phyloP scores from a whole-genome alignment of 768 basidiomycete genomes.

The Lyophyllum atratum region DNA sequence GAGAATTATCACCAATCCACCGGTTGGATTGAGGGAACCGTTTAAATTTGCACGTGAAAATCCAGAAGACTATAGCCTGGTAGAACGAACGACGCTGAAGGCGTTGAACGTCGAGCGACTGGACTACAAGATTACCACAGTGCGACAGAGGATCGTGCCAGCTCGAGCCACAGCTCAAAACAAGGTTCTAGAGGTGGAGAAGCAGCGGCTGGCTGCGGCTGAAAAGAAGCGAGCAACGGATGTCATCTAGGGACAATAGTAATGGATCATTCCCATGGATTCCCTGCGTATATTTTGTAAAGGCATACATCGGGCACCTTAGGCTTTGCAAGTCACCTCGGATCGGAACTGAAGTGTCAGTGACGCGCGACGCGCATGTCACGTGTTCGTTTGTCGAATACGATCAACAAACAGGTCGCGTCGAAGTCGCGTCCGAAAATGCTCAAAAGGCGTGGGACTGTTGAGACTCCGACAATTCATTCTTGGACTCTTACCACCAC shows the following conservation, averaged over 20 bases:
- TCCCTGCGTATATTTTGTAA: too few species aligned
- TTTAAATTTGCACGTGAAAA: constrained; percentile 52
- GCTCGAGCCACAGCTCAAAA: constrained; percentile 42
- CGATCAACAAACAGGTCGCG: constrained; percentile 16
- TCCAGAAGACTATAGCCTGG: constrained; percentile 52
- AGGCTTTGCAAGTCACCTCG: too few species aligned
- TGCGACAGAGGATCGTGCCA: constrained; percentile 49
- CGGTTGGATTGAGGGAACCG: constrained; percentile 54
- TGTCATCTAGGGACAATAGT: background rate
- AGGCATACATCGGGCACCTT: too few species aligned
- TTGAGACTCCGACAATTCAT: constrained; percentile 22
- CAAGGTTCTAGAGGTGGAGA: constrained; percentile 53
- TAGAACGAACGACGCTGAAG: constrained; percentile 59
- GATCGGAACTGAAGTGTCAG: background rate
- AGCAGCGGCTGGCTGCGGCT: constrained; percentile 32
- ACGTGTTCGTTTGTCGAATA: constrained; percentile 2
- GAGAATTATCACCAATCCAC: constrained; percentile 68
- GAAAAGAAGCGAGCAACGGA: background rate
- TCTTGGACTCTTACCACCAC: constrained; percentile 27
- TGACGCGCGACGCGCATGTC: constrained; percentile 5
- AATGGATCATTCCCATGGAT: background rate
- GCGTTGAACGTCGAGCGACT: constrained; percentile 50
- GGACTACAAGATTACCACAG: constrained; percentile 48
- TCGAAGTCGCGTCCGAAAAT: constrained; percentile 16
- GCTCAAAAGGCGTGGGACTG: constrained; percentile 26